Evolutionary conservation across 2,329 filamentous ascomycete genomes (phyloP).

Genomic region (Magnaporthiopsis poae): DNA sequence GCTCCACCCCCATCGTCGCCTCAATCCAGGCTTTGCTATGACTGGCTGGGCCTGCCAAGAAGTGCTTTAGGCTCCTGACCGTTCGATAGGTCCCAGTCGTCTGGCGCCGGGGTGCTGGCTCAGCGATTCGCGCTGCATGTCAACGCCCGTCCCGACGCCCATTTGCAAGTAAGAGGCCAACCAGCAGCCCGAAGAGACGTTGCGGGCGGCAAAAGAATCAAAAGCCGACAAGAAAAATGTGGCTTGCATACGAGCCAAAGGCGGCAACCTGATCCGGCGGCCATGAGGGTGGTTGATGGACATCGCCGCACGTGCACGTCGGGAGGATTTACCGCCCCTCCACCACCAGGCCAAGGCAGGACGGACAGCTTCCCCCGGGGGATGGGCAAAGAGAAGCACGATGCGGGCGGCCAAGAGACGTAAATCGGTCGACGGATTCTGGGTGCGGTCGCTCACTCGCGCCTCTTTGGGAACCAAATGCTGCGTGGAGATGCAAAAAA

Average conservation of each 20-base stretch:
- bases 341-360: not conserved
- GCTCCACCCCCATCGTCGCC: conserved; percentile 1
- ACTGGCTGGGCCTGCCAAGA: not conserved
- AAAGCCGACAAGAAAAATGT: not conserved
- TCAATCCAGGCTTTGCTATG: not conserved
- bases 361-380: not conserved
- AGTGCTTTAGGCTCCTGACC: not conserved
- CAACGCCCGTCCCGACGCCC: too few species aligned
- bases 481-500: not conserved
- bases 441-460: not conserved
- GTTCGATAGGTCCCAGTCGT: not conserved
- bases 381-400: not conserved
- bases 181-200: not conserved
- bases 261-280: too few species aligned
- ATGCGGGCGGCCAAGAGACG: too few species aligned
- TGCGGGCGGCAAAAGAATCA: too few species aligned
- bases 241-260: not conserved
- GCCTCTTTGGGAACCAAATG: not conserved
- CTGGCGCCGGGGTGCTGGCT: not conserved
- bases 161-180: not conserved
- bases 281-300: too few species aligned
- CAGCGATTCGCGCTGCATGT: not conserved
- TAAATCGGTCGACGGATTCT: not conserved
- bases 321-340: not conserved
- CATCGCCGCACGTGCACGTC: not conserved